Evolutionary conservation across 2,329 filamentous ascomycete genomes (phyloP).

Genomic region (Pestalotiopsis sp.): DNA sequence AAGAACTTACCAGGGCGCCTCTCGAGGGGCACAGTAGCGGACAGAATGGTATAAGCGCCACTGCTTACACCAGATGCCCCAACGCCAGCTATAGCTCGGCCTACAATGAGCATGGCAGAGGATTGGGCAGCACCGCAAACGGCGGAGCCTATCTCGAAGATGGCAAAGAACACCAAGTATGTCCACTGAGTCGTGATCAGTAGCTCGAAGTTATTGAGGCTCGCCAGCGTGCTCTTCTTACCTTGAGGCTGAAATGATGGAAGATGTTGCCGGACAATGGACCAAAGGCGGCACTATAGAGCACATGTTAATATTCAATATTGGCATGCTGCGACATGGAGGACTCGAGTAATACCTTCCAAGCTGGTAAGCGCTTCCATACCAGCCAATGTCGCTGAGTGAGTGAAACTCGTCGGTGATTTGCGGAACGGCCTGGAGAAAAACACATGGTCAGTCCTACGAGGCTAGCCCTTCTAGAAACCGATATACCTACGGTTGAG

Average conservation of each 20-base stretch:
- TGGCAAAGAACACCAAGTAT: not conserved
- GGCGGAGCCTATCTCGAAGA: not conserved
- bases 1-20: conserved; percentile 6
- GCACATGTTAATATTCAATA: not conserved
- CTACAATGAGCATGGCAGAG: conserved; percentile 13
- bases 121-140: conserved; percentile 12
- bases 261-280: not conserved
- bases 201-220: not conserved
- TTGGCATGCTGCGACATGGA: not conserved
- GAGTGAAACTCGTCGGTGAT: not conserved
- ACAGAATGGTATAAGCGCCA: conserved; percentile 14
- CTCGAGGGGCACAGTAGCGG: conserved; percentile 9
- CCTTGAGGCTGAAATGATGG: not conserved
- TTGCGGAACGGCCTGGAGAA: not conserved
- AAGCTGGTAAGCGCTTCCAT: not conserved
- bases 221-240: not conserved
- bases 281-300: not conserved
- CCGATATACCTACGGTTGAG: not conserved
- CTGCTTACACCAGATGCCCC: conserved; percentile 8
- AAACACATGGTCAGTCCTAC: not conserved
- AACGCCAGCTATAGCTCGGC: conserved; percentile 13
- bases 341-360: not conserved
- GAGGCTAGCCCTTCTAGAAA: not conserved
- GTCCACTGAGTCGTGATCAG: not conserved
- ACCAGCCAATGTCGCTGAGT: not conserved